These are phyloP conservation scores for Fusarium cyanostomum DNA, from an alignment of 2,329 filamentous ascomycete genomes.

Conservation along the genomic window DNA sequence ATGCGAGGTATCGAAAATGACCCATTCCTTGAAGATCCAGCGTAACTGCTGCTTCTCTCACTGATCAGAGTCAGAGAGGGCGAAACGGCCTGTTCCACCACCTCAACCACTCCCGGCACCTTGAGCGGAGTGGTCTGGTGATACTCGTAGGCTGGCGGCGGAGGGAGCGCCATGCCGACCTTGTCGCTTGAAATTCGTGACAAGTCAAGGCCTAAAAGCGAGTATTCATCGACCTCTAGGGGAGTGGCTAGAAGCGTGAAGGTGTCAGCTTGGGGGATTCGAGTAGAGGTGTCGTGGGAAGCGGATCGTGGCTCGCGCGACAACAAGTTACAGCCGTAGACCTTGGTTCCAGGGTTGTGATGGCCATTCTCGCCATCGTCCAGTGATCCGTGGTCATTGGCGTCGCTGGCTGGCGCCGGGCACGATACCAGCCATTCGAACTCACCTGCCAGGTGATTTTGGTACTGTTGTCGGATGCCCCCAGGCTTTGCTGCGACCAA, in stretches of 20 bases:
- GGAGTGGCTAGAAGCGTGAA: slow-evolving; percentile 61
- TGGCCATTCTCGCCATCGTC: slow-evolving; percentile 17
- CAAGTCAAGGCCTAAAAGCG: slow-evolving; percentile 27
- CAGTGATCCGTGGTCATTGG: slow-evolving; percentile 26
- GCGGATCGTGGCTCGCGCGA: slow-evolving; percentile 46
- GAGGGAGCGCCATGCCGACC: slow-evolving; percentile 37
- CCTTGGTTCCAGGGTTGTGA: slow-evolving; percentile 41
- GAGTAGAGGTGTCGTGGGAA: slow-evolving; percentile 28
- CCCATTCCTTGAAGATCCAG: slow-evolving; percentile 44
- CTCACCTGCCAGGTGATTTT: slow-evolving; percentile 58
- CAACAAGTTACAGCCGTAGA: slow-evolving; percentile 65
- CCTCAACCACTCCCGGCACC: slow-evolving; percentile 43
- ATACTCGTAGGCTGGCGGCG: slow-evolving; percentile 39
- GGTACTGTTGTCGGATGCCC: slow-evolving; percentile 47
- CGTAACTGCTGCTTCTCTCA: slow-evolving; percentile 48
- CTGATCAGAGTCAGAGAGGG: slow-evolving; percentile 46
- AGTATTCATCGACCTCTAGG: slow-evolving; percentile 44
- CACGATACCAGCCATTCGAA: slow-evolving; percentile 61
- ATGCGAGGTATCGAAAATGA: slow-evolving; percentile 59
- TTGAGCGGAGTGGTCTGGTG: slow-evolving; percentile 41
- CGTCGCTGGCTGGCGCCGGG: slow-evolving; percentile 43
- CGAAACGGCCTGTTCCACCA: slow-evolving; percentile 47
- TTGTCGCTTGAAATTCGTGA: slow-evolving; percentile 20
- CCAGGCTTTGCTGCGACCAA: slow-evolving; percentile 40
- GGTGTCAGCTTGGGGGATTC: slow-evolving; percentile 45